Conservation (phyloP, 2,329 filamentous ascomycete species). For the Hypomyces perniciosus region DNA sequence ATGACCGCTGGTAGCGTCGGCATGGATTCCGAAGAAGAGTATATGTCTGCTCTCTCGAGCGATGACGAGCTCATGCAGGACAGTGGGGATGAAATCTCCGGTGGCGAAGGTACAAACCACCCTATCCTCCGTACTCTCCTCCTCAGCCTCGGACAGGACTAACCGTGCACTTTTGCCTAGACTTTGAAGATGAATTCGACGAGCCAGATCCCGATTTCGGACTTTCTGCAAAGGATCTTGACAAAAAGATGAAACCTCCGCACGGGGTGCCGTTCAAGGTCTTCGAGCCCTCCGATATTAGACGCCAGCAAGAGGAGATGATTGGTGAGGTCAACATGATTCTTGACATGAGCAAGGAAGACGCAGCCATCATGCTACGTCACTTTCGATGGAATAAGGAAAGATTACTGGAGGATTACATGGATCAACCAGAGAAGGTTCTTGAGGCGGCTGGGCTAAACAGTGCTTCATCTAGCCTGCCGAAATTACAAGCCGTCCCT, state of each 20-base stretch:
- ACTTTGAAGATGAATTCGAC: slow-evolving; percentile 55
- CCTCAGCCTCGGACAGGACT: slow-evolving; percentile 4
- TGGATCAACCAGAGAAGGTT: slow-evolving; percentile 77
- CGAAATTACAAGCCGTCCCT: slow-evolving; percentile 62
- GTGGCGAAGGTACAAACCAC: slow-evolving; percentile 38
- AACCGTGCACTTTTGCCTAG: slow-evolving; percentile 28
- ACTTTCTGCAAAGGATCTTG: slow-evolving; percentile 53
- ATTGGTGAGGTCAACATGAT: slow-evolving; percentile 89
- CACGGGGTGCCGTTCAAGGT: slow-evolving; percentile 86
- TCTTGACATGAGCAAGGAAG: slow-evolving; percentile 80
- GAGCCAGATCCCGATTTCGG: slow-evolving; percentile 51
- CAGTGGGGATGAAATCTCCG: slow-evolving; percentile 65
- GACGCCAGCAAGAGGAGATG: slow-evolving; percentile 77
- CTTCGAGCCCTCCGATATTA: slow-evolving; percentile 72
- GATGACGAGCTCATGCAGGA: slow-evolving; percentile 69
- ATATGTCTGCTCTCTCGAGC: slow-evolving; percentile 75
- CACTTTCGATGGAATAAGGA: slow-evolving; percentile 96
- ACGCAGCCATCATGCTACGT: slow-evolving; percentile 82
- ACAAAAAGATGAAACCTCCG: slow-evolving; percentile 64
- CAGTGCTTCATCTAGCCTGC: slow-evolving; percentile 52
- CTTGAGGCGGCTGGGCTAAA: slow-evolving; percentile 80
- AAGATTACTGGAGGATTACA: slow-evolving; percentile 87
- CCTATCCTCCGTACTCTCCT: slow-evolving; percentile 7
- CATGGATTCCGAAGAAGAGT: slow-evolving; percentile 96
- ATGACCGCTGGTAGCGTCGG: slow-evolving; percentile 48